Evolutionary conservation across 371 early-diverging fungal species (phyloP).

Genomic region (Smittium culicis): DNA sequence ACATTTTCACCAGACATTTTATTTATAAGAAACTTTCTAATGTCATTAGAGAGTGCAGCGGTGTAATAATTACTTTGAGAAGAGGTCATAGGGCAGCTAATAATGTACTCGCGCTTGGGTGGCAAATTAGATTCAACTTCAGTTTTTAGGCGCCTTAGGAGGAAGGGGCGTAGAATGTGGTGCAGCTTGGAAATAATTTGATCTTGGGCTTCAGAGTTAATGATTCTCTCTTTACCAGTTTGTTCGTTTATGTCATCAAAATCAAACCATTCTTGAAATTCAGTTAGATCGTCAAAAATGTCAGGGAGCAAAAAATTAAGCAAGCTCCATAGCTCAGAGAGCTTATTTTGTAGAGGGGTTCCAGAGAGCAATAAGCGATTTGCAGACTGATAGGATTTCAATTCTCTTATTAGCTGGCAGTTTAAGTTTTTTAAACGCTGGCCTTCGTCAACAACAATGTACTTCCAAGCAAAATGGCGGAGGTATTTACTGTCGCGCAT

Average conservation of each 20-base stretch:
- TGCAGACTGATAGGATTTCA: slow-evolving; percentile 66
- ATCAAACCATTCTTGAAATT: slow-evolving; percentile 75
- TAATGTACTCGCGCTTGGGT: slow-evolving; percentile 76
- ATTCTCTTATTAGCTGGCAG: slow-evolving; percentile 70
- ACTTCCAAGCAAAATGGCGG: slow-evolving; percentile 57
- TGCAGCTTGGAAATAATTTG: slow-evolving; percentile 69
- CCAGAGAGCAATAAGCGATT: slow-evolving; percentile 82
- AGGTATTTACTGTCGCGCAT: slow-evolving; percentile 67
- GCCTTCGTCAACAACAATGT: slow-evolving; percentile 90
- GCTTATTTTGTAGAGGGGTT: slow-evolving; percentile 91
- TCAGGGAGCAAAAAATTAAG: slow-evolving; percentile 86
- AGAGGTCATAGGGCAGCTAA: slow-evolving; percentile 68
- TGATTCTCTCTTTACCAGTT: slow-evolving; percentile 46
- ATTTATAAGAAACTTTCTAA: slow-evolving; percentile 49
- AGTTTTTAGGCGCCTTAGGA: slow-evolving; percentile 88
- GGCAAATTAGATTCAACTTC: slow-evolving; percentile 85
- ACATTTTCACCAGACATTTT: slow-evolving; percentile 1
- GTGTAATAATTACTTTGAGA: slow-evolving; percentile 72
- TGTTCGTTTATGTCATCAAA: slow-evolving; percentile 56
- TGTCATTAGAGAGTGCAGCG: slow-evolving; percentile 55
- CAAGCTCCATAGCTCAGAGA: slow-evolving; percentile 85
- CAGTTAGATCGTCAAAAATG: slow-evolving; percentile 72
- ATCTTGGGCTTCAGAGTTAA: slow-evolving; percentile 53
- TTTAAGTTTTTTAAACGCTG: slow-evolving; percentile 90
- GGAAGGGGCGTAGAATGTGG: slow-evolving; percentile 80